phyloP scores from a whole-genome alignment of 202 grass and related monocot genomes.

The Brachypodium distachyon region DNA sequence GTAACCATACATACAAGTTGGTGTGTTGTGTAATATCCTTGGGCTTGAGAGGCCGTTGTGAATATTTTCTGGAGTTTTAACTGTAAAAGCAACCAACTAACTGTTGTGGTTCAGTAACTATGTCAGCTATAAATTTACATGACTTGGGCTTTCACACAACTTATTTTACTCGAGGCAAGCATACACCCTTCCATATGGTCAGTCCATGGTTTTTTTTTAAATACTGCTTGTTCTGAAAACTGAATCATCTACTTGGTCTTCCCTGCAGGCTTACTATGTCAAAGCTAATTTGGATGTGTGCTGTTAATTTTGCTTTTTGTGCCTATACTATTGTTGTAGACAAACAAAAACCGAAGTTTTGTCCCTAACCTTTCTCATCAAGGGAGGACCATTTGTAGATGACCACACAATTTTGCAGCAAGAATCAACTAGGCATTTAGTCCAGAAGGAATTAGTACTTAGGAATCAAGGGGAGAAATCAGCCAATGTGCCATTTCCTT shows the following conservation, averaged over 20 bases:
- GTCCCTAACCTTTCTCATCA: not conserved
- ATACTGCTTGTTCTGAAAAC: slow-evolving; percentile 19
- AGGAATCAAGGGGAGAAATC: not conserved
- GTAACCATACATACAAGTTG: slow-evolving; percentile 17
- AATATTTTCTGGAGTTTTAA: not conserved
- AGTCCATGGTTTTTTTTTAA: not conserved
- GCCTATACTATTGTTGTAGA: slow-evolving; percentile 20
- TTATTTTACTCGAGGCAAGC: too few species aligned
- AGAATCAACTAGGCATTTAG: slow-evolving; percentile 3
- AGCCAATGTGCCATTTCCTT: not conserved
- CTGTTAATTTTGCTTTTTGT: slow-evolving; percentile 32
- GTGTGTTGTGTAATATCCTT: not conserved
- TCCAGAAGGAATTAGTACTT: not conserved
- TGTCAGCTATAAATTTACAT: slow-evolving; percentile 6
- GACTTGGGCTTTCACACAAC: not conserved
- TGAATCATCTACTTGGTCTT: slow-evolving; percentile 76
- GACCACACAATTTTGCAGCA: slow-evolving; percentile 19
- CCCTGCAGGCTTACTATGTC: slow-evolving; percentile 81
- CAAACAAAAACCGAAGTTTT: slow-evolving; percentile 15
- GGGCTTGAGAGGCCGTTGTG: slow-evolving; percentile 8
- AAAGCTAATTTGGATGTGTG: slow-evolving; percentile 67
- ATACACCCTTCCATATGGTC: not conserved
- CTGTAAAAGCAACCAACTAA: slow-evolving; percentile 25
- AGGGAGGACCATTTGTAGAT: slow-evolving; percentile 24
- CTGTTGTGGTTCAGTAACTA: not conserved